Evolutionary conservation across 1,284 basidiomycete genomes (phyloP).

Genomic region (Ceratobasidium sp.): DNA sequence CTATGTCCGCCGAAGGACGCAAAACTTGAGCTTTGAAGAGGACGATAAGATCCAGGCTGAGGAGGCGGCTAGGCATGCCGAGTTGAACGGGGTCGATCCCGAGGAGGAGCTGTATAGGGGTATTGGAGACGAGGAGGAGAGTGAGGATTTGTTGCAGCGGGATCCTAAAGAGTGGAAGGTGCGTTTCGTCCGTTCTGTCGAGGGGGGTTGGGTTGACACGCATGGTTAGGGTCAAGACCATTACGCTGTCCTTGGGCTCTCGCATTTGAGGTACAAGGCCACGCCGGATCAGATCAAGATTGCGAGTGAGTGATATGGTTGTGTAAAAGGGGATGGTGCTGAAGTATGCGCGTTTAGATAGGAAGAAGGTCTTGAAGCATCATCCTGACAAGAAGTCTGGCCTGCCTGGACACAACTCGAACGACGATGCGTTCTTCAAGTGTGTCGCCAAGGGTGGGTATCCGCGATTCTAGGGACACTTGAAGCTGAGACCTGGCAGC

Average conservation of each 20-base stretch:
- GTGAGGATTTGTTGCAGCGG: constrained; percentile 68
- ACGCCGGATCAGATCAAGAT: constrained; percentile 94
- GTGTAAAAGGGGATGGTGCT: not conserved
- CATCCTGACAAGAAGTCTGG: constrained; percentile 99
- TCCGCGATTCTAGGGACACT: not conserved
- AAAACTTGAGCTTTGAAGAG: constrained; percentile 79
- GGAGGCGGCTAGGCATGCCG: constrained; percentile 58
- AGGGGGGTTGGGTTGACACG: not conserved
- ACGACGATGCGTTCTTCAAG: constrained; percentile 99
- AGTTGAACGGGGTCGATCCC: constrained; percentile 60
- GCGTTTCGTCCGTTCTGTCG: constrained; percentile 41
- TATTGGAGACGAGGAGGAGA: constrained; percentile 91
- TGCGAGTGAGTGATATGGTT: constrained; percentile 71
- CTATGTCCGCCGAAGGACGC: constrained; percentile 75
- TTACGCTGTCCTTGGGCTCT: constrained; percentile 94
- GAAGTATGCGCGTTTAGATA: constrained; percentile 64
- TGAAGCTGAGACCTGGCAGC: constrained; percentile 52
- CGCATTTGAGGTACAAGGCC: constrained; percentile 87
- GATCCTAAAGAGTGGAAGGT: constrained; percentile 99
- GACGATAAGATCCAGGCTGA: constrained; percentile 70
- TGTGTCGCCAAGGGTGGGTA: constrained; percentile 85
- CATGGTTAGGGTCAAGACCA: constrained; percentile 89
- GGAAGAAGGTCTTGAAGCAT: constrained; percentile 98
- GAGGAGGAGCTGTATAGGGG: constrained; percentile 80
- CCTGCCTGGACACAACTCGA: constrained; percentile 65